Evolutionary conservation across 2,329 filamentous ascomycete genomes (phyloP), one percentile per base, ranked within the genome.

Genomic region (Pseudomassariella vexata): DNA sequence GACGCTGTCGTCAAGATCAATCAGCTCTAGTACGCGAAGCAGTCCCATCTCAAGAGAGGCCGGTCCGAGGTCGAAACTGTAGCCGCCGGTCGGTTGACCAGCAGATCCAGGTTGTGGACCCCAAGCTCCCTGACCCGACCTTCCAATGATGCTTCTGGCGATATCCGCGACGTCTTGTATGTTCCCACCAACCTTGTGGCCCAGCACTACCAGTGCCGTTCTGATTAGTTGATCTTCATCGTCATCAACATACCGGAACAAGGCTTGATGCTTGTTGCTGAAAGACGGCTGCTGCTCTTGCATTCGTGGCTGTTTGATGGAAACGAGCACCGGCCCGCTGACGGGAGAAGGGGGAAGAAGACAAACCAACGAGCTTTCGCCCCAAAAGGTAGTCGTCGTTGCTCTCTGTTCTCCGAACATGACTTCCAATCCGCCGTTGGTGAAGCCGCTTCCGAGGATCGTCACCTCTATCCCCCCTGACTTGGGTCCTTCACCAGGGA

Each of bases 381-480:
- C 82, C 83, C 84, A 90, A 52, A 76, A 92, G 0, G 83, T 86
- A 2, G 85, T 89, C 0, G 82, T 85, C 0, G 82, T 70, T 2
- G 74, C 73, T 44, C 66, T 69, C 28, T 67, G 61, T 20, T 71
- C 63, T 15, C 89, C 89, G 55, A 95, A 95, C 58, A 88, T 83
- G 34, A 95, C 85, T 40, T 89, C 84, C 40, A 94, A 70, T 2
- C 78, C 78, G 28, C 57, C 83, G 39, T 73, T 81, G 42, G 79
- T 81, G 53, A 95, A 94, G 10, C 81, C 78, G 42, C 79, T 84
- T 12, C 89, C 88, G 7, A 94, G 66, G 35, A 92, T 75, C 0
- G 85, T 90, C 3, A 95, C 86, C 55, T 95, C 88, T 32, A 86
- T 88, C 24, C 88, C 88, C 37, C 88, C 88, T 21, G 76, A 77